phyloP scores from a whole-genome alignment of 768 basidiomycete species.

The Lactarius pseudohatsudake region DNA sequence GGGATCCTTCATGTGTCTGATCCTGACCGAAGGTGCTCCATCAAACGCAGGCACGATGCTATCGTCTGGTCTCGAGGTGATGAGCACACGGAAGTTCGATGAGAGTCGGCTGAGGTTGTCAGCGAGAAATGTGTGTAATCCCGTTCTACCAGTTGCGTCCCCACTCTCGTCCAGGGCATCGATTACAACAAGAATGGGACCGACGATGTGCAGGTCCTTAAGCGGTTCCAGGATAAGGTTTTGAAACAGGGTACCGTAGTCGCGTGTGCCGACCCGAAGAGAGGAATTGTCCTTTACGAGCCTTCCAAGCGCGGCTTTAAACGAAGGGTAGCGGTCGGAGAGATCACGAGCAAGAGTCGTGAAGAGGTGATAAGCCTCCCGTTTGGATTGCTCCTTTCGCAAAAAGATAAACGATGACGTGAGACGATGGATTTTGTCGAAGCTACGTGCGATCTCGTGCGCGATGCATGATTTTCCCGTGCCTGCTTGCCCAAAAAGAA shows the following conservation, averaged over 20 bases:
- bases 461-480: too few species aligned
- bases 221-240: neutral
- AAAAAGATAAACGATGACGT: neutral
- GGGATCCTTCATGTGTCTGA: neutral
- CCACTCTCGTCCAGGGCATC: constrained; percentile 7
- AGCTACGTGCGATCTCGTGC: neutral
- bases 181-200: neutral
- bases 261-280: neutral
- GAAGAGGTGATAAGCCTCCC: neutral
- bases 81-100: constrained; percentile 2
- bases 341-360: constrained; percentile 2
- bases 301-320: neutral
- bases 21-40: neutral
- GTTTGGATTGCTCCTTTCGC: neutral
- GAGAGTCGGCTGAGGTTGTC: neutral
- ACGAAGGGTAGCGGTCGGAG: neutral
- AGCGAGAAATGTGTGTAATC: neutral
- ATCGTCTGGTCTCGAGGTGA: neutral
- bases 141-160: neutral
- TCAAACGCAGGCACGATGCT: neutral
- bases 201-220: neutral
- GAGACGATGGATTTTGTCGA: neutral
- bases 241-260: neutral
- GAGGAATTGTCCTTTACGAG: neutral
- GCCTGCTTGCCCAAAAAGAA: constrained; percentile 1